Conservation (phyloP, 805 yeast species). For the Schizosaccharomyces lindneri region DNA sequence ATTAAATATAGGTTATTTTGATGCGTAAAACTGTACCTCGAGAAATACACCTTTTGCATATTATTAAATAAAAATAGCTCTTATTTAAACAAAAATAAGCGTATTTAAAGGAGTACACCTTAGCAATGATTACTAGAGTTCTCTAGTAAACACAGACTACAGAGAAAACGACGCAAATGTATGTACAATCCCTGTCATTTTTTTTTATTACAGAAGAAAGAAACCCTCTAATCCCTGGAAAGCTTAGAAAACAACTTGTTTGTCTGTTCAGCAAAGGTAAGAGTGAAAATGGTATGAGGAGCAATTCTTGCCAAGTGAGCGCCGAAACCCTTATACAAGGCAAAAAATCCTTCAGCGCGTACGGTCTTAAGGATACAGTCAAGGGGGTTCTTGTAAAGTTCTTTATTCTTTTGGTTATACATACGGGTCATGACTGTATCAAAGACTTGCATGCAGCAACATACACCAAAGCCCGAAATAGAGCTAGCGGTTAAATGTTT, state of each 20-base stretch:
- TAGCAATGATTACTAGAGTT: too few species aligned
- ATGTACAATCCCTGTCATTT: neutral
- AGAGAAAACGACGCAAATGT: too few species aligned
- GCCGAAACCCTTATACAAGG: conserved; percentile 82
- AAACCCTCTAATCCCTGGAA: conserved; percentile 19
- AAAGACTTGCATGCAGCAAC: conserved; percentile 91
- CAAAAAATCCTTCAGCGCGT: conserved; percentile 55
- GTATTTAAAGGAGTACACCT: too few species aligned
- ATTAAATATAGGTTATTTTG: too few species aligned
- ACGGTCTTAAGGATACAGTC: conserved; percentile 78
- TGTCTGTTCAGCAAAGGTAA: conserved; percentile 89
- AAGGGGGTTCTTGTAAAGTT: conserved; percentile 59
- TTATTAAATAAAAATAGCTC: too few species aligned
- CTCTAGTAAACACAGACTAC: too few species aligned
- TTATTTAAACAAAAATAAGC: too few species aligned
- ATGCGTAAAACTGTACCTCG: too few species aligned
- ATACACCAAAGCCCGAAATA: conserved; percentile 73
- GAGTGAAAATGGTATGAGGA: conserved; percentile 75
- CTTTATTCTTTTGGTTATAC: conserved; percentile 69
- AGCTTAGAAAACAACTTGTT: conserved; percentile 22
- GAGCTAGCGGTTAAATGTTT: conserved; percentile 54
- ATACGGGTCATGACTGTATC: conserved; percentile 86
- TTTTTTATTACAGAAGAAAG: conserved; percentile 7
- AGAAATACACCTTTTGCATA: too few species aligned
- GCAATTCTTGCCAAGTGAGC: conserved; percentile 83